phyloP scores from a whole-genome alignment of 768 basidiomycete species.

The Suillus paluster region DNA sequence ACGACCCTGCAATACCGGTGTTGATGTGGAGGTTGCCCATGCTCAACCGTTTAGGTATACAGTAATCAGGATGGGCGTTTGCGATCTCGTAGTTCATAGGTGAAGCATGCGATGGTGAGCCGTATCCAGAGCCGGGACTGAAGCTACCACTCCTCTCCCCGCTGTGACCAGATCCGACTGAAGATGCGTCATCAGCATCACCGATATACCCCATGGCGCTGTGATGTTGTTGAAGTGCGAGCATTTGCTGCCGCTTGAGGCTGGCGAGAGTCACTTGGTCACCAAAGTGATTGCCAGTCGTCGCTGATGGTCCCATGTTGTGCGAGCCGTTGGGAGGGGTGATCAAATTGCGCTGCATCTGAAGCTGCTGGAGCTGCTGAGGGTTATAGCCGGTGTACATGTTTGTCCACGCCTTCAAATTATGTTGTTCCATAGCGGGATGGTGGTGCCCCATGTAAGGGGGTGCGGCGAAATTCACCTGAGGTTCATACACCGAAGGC shows the following conservation, averaged over 20 bases:
- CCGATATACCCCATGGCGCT: constrained; percentile 26
- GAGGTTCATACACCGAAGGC: constrained; percentile 48
- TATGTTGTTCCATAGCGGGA: constrained; percentile 21
- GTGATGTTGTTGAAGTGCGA: constrained; percentile 37
- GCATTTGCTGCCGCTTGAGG: constrained; percentile 31
- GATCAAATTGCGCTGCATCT: constrained; percentile 42
- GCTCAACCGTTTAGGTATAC: constrained; percentile 24
- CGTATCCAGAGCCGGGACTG: constrained; percentile 37
- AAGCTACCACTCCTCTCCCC: constrained; percentile 43
- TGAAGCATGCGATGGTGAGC: constrained; percentile 34
- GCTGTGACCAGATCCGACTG: constrained; percentile 40
- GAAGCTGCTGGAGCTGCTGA: constrained; percentile 20
- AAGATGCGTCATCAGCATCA: constrained; percentile 45
- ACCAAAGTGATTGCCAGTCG: constrained; percentile 14
- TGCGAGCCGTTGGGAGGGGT: constrained; percentile 49
- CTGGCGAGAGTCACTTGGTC: constrained; percentile 32
- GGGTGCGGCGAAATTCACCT: constrained; percentile 33
- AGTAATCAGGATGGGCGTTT: constrained; percentile 31
- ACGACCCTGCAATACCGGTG: constrained; percentile 26
- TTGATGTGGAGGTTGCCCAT: constrained; percentile 31
- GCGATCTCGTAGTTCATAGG: constrained; percentile 42
- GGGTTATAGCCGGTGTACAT: constrained; percentile 32
- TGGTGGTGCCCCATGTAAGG: constrained; percentile 26
- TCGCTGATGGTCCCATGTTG: constrained; percentile 16
- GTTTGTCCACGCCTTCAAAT: constrained; percentile 32